Base-by-base conservation (phyloP, 2,329 filamentous ascomycete species). In the Allantophomopsis lycopodina region DNA sequence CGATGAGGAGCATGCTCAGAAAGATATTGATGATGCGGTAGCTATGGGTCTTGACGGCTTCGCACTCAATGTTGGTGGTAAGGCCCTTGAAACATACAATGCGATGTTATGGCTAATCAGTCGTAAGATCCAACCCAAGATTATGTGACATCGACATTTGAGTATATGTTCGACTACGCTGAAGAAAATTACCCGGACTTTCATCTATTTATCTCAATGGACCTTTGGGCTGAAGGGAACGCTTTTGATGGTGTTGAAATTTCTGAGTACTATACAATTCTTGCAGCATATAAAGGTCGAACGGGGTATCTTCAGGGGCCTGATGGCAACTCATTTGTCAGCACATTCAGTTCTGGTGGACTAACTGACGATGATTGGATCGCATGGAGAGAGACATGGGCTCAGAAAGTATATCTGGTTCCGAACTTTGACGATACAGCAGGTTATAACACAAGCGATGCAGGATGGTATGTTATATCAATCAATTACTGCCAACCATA, bases 61-160 rank as follows among this genome's bases (percentile, higher is more conserved):
- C 39, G 57, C 55, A 8, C 45, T 60, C 4, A 59, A 59, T 39
- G 49, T 60, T 11, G 57, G 55, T 16, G 36, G 33, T n/a, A 17
- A 58, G 59, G 39, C 55, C 55, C 11, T 45, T 60, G n/a, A n/a
- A n/a, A n/a, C n/a, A n/a, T n/a, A n/a, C n/a, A n/a, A n/a, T n/a
- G n/a, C n/a, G n/a, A n/a, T n/a, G n/a, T n/a, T n/a, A n/a, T n/a
- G n/a, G n/a, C n/a, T n/a, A n/a, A n/a, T n/a, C n/a, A n/a, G n/a
- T n/a, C n/a, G n/a, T 5, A 58, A 59, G 38, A 49, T 60, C 12
- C 30, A 10, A 31, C 30, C n/a, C 30, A 31, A 31, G 30, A 31
- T 31, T 31, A 10, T 31, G 30, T 31, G 30, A 31, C 30, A 8
- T 31, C 30, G 30, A 31, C 30, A 8, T 31, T 31, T 31, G n/a